phyloP scores from a whole-genome alignment of 805 yeast species.

The Saturnispora sanitii region DNA sequence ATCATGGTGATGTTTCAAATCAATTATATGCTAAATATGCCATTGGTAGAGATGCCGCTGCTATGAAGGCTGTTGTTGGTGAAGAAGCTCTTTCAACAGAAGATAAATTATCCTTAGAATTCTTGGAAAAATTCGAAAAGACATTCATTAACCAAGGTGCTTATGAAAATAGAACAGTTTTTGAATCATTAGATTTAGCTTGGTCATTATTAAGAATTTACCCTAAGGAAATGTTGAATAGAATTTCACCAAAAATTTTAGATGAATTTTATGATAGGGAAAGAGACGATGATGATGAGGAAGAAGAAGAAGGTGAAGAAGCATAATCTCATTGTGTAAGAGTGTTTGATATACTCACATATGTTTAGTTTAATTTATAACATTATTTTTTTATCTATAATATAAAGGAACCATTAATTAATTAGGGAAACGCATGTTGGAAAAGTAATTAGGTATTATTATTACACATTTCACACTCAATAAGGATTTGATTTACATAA shows the following conservation, averaged over 20 bases:
- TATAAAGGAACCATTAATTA: too few species aligned
- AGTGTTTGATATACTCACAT: neutral
- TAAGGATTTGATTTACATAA: too few species aligned
- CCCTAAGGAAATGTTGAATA: constrained; percentile 97
- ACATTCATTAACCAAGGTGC: constrained; percentile 94
- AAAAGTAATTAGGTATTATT: too few species aligned
- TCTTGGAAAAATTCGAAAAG: constrained; percentile 95
- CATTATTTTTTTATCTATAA: too few species aligned
- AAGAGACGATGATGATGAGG: constrained; percentile 38
- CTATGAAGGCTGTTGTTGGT: constrained; percentile 99
- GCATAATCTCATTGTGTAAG: neutral
- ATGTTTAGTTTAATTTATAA: too few species aligned
- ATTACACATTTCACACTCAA: too few species aligned
- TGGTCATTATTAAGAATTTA: constrained; percentile 97
- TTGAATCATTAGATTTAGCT: constrained; percentile 94
- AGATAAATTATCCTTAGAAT: constrained; percentile 94
- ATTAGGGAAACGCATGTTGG: too few species aligned
- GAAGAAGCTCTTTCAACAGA: constrained; percentile 97
- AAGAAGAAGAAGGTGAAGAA: constrained; percentile 12
- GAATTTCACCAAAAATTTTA: constrained; percentile 95
- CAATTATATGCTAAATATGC: constrained; percentile 99
- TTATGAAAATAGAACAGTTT: constrained; percentile 88
- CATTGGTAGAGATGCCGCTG: constrained; percentile 99
- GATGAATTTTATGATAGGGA: constrained; percentile 92
- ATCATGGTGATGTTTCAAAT: constrained; percentile 98